phyloP scores from a whole-genome alignment of 805 yeast species.

The Myxozyma geophila region DNA sequence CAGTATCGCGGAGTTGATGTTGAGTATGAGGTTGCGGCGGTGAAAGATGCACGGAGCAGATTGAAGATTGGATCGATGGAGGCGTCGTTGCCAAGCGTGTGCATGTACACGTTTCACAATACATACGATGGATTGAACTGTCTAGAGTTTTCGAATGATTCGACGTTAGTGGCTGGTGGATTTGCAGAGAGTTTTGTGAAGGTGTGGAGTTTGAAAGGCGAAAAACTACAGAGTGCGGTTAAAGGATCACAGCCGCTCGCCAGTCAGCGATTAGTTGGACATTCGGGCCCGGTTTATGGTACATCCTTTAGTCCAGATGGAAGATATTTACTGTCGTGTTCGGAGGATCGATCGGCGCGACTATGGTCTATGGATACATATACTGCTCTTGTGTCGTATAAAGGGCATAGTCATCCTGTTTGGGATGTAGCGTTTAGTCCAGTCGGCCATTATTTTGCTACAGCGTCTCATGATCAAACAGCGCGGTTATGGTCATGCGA shows the following conservation, averaged over 20 bases:
- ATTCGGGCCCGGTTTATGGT: conserved; percentile 92
- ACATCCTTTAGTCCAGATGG: conserved; percentile 89
- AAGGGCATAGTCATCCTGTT: conserved; percentile 94
- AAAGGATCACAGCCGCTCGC: conserved; percentile 38
- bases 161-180: conserved; percentile 88
- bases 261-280: conserved; percentile 73
- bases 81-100: conserved; percentile 88
- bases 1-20: conserved; percentile 78
- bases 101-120: conserved; percentile 98
- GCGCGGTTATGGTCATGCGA: conserved; percentile 98
- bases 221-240: conserved; percentile 54
- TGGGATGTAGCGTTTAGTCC: conserved; percentile 98
- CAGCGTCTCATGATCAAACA: conserved; percentile 96
- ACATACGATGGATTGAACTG: conserved; percentile 88
- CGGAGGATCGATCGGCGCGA: conserved; percentile 91
- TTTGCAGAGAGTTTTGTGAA: conserved; percentile 90
- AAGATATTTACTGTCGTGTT: conserved; percentile 73
- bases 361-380: conserved; percentile 94
- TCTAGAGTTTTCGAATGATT: conserved; percentile 83
- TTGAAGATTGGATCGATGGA: conserved; percentile 68
- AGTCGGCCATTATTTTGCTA: conserved; percentile 95
- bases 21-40: conserved; percentile 73
- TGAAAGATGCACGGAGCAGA: conserved; percentile 80
- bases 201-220: conserved; percentile 92
- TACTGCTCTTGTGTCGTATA: conserved; percentile 87